Percentiles rank a stretch among this genome's conserved stretches.
Evolutionary conservation across 2,329 filamentous ascomycete species (phyloP).

Genomic region (Colletotrichum sp.): DNA sequence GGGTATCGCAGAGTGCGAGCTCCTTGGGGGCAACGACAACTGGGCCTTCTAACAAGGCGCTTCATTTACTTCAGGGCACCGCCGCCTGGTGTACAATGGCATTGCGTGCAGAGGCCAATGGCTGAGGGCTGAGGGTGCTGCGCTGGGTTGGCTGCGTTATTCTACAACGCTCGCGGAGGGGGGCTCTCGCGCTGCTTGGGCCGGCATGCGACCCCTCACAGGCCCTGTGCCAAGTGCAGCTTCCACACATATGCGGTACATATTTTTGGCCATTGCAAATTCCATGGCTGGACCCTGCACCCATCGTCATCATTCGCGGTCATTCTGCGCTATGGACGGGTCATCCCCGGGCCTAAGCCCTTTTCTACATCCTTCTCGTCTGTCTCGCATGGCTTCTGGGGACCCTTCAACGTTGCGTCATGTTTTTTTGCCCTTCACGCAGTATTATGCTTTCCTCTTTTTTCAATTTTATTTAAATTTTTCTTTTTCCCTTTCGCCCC

Average conservation of each 20-base stretch:
- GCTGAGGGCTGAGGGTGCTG: background rate
- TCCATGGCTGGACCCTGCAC: constrained; percentile 8
- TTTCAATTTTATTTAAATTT: background rate
- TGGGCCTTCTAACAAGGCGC: background rate
- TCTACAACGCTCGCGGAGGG: background rate
- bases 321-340: background rate
- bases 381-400: constrained; percentile 1
- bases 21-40: background rate
- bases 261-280: background rate
- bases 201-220: background rate
- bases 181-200: background rate
- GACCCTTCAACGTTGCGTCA: constrained; percentile 18
- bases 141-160: background rate
- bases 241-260: background rate
- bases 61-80: background rate
- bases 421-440: constrained; percentile 16
- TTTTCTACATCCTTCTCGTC: constrained; percentile 1
- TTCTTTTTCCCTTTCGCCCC: background rate
- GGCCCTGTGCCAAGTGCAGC: background rate
- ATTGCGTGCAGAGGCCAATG: background rate
- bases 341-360: constrained; percentile 7
- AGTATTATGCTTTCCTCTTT: constrained; percentile 15
- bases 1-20: background rate
- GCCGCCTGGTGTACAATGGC: background rate
- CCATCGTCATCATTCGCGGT: constrained; percentile 11